Evolutionary conservation across 129 eudicot genomes (phyloP).

Genomic region (carrot (Daucus carota)): DNA sequence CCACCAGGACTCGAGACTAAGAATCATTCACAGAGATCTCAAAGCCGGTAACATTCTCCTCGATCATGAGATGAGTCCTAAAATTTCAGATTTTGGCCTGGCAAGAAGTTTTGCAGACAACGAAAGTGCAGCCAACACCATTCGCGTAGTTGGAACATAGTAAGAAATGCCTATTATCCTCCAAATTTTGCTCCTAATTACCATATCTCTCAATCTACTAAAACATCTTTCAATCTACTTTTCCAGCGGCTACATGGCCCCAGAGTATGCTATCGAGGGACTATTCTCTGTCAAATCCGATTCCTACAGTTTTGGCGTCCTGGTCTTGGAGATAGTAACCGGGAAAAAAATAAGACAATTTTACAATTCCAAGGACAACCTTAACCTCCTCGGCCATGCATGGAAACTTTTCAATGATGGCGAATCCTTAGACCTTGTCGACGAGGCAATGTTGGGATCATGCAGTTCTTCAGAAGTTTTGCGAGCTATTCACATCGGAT

Average conservation of each 20-base stretch:
- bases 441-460: neutral
- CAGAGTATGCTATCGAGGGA: slow-evolving; percentile 8
- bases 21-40: slow-evolving; percentile 13
- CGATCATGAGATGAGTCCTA: slow-evolving; percentile 9
- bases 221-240: neutral
- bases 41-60: slow-evolving; percentile 5
- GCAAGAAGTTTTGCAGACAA: slow-evolving; percentile 12
- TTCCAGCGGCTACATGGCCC: slow-evolving; percentile 5
- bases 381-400: slow-evolving; percentile 3
- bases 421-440: neutral
- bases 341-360: neutral
- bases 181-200: neutral
- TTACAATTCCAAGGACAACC: neutral
- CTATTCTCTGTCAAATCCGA: slow-evolving; percentile 2
- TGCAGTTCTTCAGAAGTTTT: slow-evolving; percentile 7
- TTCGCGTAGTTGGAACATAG: slow-evolving; percentile 8
- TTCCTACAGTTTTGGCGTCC: slow-evolving; percentile 1
- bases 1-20: slow-evolving; percentile 11
- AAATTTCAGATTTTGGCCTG: slow-evolving; percentile 10
- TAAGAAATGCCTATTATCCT: neutral
- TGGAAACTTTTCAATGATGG: slow-evolving; percentile 7
- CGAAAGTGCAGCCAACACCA: slow-evolving; percentile 3
- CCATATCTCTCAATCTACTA: neutral
- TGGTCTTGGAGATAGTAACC: slow-evolving; percentile 2
- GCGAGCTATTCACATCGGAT: slow-evolving; percentile 1